Base-by-base conservation (phyloP, 1,284 basidiomycete genomes). In the Thecaphora thlaspeos region DNA sequence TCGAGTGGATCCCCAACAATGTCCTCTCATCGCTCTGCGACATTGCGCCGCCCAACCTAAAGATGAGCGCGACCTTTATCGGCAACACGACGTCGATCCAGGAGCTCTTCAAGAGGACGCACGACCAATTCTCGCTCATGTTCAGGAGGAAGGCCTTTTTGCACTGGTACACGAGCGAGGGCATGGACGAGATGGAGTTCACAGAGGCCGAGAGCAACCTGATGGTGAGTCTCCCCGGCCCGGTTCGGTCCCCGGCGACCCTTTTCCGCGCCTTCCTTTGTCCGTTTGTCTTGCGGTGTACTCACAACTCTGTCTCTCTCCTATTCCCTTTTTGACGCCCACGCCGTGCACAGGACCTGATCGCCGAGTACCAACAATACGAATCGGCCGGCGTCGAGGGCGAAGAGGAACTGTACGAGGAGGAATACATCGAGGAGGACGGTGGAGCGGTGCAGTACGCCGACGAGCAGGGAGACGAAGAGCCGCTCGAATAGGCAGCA, bases 161-260 rank as follows among this genome's bases (percentile, higher is more conserved):
- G 61, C 77, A 78, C 61, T 78, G 77, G 77, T 78, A 77, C 71
- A 78, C 76, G 19, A 70, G 70, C 41, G 73, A 78, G 55, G 77
- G 77, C 38, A 78, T 78, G 77, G 76, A 78, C 66, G 77, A 78
- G 61, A 78, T 78, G 76, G 77, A 78, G 68, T 78, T 78, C 68
- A 76, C 76, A 40, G 77, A 78, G 67, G 80, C 78, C 44, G 74
- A 78, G 62, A 71, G 68, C 23, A 76, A 75, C 60, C 60, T 78
- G 58, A 95, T 49, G 26, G 26, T 28, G 26, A 28, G 26, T 28
- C 26, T 11, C 26, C 60, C 90, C 90, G 95, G n/a, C n/a, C n/a
- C n/a, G n/a, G n/a, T n/a, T n/a, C n/a, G n/a, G n/a, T n/a, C n/a
- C n/a, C n/a, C n/a, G n/a, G n/a, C n/a, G n/a, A n/a, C n/a, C n/a